A percentile compares a stretch with the other conserved stretches of the same genome.
These are phyloP conservation scores for Fusarium denticulatum DNA, from an alignment of 2,329 filamentous ascomycete species.

Conservation along the genomic window DNA sequence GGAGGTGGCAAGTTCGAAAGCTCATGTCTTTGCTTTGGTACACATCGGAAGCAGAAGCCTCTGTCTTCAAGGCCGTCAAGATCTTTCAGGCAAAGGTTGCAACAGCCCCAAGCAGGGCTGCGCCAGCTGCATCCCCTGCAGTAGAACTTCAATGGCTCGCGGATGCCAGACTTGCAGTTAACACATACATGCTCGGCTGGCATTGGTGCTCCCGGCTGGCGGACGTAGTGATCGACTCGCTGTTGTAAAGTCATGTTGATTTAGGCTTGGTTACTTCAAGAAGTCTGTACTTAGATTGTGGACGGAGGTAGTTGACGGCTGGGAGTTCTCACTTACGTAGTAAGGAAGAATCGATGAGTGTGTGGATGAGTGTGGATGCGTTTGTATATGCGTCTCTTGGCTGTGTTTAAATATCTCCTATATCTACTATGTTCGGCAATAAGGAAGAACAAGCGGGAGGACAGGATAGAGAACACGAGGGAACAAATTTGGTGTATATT, in stretches of 20 bases:
- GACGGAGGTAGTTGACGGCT: neutral
- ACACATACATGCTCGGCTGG: neutral
- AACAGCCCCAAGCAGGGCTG: neutral
- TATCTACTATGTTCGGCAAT: neutral
- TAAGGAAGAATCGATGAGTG: neutral
- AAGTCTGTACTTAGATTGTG: neutral
- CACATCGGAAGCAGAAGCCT: conserved; percentile 7
- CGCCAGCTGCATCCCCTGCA: neutral
- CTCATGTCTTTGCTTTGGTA: neutral
- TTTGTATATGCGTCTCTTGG: neutral
- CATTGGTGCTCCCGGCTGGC: neutral
- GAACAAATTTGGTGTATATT: neutral
- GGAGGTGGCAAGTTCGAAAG: neutral
- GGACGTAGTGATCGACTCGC: neutral
- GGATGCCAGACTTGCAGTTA: neutral
- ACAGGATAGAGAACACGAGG: neutral
- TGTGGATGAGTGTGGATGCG: neutral
- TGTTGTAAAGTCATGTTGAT: neutral
- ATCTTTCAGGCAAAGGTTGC: neutral
- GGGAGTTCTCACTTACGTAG: neutral
- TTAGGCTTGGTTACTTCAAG: neutral
- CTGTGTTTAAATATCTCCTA: neutral
- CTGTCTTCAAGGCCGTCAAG: neutral
- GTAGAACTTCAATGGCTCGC: neutral
- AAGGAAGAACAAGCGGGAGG: neutral